Evolutionary conservation across 176 grass and related monocot genomes (phyloP), one percentile per base, ranked within the genome.

Genomic region (Musa acuminata): DNA sequence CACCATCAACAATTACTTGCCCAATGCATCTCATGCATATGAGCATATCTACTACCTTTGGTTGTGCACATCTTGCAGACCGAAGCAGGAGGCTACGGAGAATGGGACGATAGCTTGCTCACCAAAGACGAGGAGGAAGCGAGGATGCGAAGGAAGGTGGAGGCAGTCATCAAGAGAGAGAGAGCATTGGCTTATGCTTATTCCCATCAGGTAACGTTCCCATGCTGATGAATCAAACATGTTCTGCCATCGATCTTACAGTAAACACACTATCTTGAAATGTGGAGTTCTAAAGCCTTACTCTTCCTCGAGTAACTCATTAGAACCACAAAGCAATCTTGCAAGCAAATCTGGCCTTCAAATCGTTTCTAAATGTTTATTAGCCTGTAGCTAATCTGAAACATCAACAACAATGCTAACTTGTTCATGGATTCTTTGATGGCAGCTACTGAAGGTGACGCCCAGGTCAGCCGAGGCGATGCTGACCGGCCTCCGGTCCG

Each of bases 161-260:
- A 94, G 72, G 95, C 95, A 20, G 86, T 89, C 6, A 87, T 89
- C 51, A 99, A 99, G 77, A 90, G 95, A 58, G 95, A 99, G 81
- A 80, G 88, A 48, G 95, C 91, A 14, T 75, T 89, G 58, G 91
- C 95, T 1, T 99, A 99, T 84, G 91, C 95, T 25, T 94, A 94
- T 82, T 94, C 95, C 11, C 91, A 94, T 64, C 95, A 99, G 86
- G 95, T 99, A 85, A 19, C 13, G 10, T 62, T 62, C 57, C 13
- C 6, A 17, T n/a, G 57, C 20, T 62, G 35, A 43, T 43, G 35
- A 43, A 43, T 43, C 35, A 43, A 6, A 43, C 35, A 43, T 6
- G 35, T 16, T 14, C 26, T 43, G 26, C 26, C 16, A 3, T 43
- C 1, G 0, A 6, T 8, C 26, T 22, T 8, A n/a, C 13, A 43